Evolutionary conservation across 2,329 filamentous ascomycete genomes (phyloP).

Genomic region (Clonostachys chloroleuca): DNA sequence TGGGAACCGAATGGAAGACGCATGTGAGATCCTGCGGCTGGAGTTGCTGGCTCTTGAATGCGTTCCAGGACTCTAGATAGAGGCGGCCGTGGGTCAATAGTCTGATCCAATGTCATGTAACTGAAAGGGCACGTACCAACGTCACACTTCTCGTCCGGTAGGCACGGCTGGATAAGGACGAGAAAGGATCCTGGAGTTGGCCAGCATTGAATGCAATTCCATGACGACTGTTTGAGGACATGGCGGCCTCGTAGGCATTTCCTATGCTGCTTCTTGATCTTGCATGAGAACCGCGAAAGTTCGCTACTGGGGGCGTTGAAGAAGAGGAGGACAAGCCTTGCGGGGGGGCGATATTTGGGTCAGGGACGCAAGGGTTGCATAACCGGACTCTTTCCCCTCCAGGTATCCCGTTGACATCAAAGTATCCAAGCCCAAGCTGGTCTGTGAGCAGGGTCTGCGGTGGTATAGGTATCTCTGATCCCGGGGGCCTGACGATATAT

Average conservation of each 20-base stretch:
- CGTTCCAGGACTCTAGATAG: no score
- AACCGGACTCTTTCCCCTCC: constrained; percentile 55
- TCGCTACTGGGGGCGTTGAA: constrained; percentile 24
- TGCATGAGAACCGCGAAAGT: constrained; percentile 20
- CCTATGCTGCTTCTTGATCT: constrained; percentile 40
- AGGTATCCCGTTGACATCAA: constrained; percentile 38
- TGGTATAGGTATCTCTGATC: constrained; percentile 26
- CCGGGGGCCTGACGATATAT: constrained; percentile 81
- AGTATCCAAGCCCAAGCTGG: constrained; percentile 29
- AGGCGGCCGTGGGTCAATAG: no score
- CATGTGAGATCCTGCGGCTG: no score
- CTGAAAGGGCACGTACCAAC: no score
- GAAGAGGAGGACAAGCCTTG: constrained; percentile 29
- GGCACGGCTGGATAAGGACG: no score
- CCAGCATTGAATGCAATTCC: constrained; percentile 15
- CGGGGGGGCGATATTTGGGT: constrained; percentile 55
- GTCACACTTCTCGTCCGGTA: no score
- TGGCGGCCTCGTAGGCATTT: constrained; percentile 18
- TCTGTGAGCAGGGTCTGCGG: constrained; percentile 28
- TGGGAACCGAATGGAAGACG: no score
- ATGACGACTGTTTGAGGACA: constrained; percentile 20
- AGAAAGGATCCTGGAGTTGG: no score
- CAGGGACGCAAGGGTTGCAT: constrained; percentile 59
- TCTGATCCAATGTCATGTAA: no score
- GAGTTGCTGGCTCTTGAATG: no score